Base-by-base conservation (phyloP, 495 filamentous ascomycete species). In the Penicillium simplicissimum region DNA sequence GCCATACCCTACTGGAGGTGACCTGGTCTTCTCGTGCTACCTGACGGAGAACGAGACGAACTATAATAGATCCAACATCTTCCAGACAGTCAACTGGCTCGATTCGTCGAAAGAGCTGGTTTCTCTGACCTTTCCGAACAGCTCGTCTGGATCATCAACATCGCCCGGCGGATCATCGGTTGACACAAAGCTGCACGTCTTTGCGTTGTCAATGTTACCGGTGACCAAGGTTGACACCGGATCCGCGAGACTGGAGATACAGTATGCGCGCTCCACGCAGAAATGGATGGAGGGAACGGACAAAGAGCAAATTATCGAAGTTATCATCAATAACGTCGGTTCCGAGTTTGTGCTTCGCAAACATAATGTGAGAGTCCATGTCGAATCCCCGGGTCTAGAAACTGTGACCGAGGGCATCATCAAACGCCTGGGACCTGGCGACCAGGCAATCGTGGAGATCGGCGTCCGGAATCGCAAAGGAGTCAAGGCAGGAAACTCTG, bases 41-140 rank as follows among this genome's bases (percentile, higher is more conserved):
- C 74, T 76, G 36, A 82, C 80, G 1, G 71, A 75, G 45, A 72
- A 72, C 0, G 69, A 67, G 3, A 75, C 79, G 2, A 72, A 84
- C 62, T 83, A 71, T 60, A 85, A 85, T 52, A 72, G 77, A 13
- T 79, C 76, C n/a, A 80, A 81, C 49, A 81, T 85, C 21, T 85
- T 81, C 55, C 76, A 84, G 61, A 74, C 76, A 3, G 75, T 77
- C 1, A 78, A 76, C n/a, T 71, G 77, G 59, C 55, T 85, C 8
- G 77, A 79, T 48, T 75, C 80, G 0, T 74, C 75, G 0, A 82
- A 82, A 53, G 72, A 77, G 43, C 71, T 85, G 28, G 58, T 62
- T 4, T 69, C 74, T 0, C 61, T 85, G 11, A 77, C 70, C 3
- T 60, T 84, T 35, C 80, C 82, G 19, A 59, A 63, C 36, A 56